A percentile compares a stretch with the other conserved stretches of the same genome.
phyloP scores from a whole-genome alignment of 2,329 filamentous ascomycete genomes.

The Bimuria novae-zelandiae region DNA sequence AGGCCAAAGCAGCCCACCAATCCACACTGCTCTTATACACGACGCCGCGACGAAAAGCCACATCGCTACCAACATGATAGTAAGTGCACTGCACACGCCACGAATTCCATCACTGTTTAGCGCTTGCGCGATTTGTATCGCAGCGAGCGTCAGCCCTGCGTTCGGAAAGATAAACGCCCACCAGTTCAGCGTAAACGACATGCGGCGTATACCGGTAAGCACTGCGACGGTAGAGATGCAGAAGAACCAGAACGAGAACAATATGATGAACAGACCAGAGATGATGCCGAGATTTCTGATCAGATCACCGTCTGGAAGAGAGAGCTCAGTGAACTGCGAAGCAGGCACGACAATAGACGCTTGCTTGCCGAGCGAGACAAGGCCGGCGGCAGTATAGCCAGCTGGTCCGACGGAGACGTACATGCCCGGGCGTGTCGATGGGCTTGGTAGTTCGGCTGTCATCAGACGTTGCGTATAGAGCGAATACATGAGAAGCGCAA shows the following conservation, averaged over 20 bases:
- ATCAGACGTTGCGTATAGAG: slow-evolving; percentile 73
- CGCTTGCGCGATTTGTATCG: slow-evolving; percentile 60
- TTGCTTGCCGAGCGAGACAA: slow-evolving; percentile 54
- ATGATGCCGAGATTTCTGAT: slow-evolving; percentile 51
- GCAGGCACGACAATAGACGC: slow-evolving; percentile 43
- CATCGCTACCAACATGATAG: slow-evolving; percentile 58
- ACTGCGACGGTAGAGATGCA: slow-evolving; percentile 49
- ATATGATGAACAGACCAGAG: slow-evolving; percentile 53
- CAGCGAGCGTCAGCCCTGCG: slow-evolving; percentile 64
- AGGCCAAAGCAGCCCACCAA: slow-evolving; percentile 59
- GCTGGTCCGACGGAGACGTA: slow-evolving; percentile 56
- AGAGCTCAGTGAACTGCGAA: slow-evolving; percentile 40
- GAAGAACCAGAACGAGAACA: slow-evolving; percentile 58
- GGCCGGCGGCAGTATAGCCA: slow-evolving; percentile 38
- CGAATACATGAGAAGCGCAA: slow-evolving; percentile 71
- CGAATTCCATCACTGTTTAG: slow-evolving; percentile 58
- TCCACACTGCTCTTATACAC: slow-evolving; percentile 57
- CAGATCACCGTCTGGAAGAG: slow-evolving; percentile 41
- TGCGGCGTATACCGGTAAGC: slow-evolving; percentile 46
- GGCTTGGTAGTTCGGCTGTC: slow-evolving; percentile 58
- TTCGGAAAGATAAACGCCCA: slow-evolving; percentile 73
- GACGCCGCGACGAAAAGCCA: slow-evolving; percentile 59
- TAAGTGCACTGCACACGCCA: slow-evolving; percentile 61
- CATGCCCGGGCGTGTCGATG: slow-evolving; percentile 53
- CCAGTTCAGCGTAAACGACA: slow-evolving; percentile 42